Evolutionary conservation across 164 flowering plant genomes (phyloP).

Genomic region (Magnolia sinica): DNA sequence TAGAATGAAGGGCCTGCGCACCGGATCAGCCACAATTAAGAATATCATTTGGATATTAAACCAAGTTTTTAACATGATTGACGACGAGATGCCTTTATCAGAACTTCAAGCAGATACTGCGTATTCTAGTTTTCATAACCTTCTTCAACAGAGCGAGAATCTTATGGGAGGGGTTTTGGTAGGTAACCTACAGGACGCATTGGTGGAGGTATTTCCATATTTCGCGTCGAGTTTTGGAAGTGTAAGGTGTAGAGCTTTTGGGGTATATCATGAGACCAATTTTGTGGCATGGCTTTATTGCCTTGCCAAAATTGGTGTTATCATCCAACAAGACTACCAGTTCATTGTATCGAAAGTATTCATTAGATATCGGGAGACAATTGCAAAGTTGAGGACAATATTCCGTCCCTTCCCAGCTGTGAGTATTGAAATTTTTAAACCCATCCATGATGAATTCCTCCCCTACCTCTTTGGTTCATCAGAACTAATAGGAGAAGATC

Average conservation of each 20-base stretch:
- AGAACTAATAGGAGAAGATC: neutral
- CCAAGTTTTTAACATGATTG: neutral
- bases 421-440: neutral
- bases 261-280: slow-evolving; percentile 30
- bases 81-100: neutral
- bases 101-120: neutral
- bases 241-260: slow-evolving; percentile 16
- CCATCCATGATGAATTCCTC: neutral
- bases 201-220: slow-evolving; percentile 15
- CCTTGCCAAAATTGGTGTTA: slow-evolving; percentile 21
- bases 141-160: too few species aligned
- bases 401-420: neutral
- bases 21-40: neutral
- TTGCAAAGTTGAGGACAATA: neutral
- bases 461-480: neutral
- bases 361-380: neutral
- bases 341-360: neutral
- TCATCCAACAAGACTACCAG: slow-evolving; percentile 35
- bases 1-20: too few species aligned
- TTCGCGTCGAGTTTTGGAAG: slow-evolving; percentile 23
- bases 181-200: neutral
- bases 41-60: neutral
- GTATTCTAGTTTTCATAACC: too few species aligned
- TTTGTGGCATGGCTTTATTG: slow-evolving; percentile 28
- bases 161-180: neutral